Base-by-base conservation (phyloP, 768 basidiomycete species). In the Leccinum disarticulatum region DNA sequence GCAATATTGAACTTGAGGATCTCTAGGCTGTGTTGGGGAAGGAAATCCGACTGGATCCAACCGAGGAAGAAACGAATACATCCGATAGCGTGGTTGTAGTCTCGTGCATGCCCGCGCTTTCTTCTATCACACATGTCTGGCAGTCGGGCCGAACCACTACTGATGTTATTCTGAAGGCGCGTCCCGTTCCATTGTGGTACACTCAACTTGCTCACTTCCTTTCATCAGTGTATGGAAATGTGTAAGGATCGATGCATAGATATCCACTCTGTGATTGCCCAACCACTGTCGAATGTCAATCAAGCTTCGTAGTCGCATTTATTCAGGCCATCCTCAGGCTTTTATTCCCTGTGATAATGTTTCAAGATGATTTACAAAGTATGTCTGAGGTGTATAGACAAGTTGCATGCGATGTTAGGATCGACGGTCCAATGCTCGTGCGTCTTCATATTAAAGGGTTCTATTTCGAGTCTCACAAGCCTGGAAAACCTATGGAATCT, bases 91-190 rank as follows among this genome's bases (percentile, higher is more conserved):
- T 82, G n/a, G 62, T 98, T n/a, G 81, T 90, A 1, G 70, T 95
- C 15, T 85, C 94, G 1, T 89, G 87, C 59, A 86, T 99, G 79
- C 96, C 97, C 57, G 95, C 96, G 2, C 78, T 98, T 33, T 85
- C 84, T 31, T 88, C 83, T 7, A 77, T 95, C 11, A 95, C 94
- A 1, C 92, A 84, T 70, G 61, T 95, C n/a, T 93, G 91, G 89
- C 87, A 95, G 71, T 84, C 86, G 6, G 95, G 95, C 8, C 77
- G 80, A 62, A 80, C 90, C 74, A 77, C 76, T 2, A 70, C 83
- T 0, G 77, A 77, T 8, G 77, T 88, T 58, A 76, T 80, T 27
- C 67, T 87, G 35, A 73, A 75, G 67, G 95, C 90, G 63, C 74
- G 86, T 67, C 30, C 36, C 35, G 83, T 28, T 50, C 59, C 50